phyloP scores from a whole-genome alignment of 1,284 basidiomycete species.

The Apiotrichum mycotoxinovorans region DNA sequence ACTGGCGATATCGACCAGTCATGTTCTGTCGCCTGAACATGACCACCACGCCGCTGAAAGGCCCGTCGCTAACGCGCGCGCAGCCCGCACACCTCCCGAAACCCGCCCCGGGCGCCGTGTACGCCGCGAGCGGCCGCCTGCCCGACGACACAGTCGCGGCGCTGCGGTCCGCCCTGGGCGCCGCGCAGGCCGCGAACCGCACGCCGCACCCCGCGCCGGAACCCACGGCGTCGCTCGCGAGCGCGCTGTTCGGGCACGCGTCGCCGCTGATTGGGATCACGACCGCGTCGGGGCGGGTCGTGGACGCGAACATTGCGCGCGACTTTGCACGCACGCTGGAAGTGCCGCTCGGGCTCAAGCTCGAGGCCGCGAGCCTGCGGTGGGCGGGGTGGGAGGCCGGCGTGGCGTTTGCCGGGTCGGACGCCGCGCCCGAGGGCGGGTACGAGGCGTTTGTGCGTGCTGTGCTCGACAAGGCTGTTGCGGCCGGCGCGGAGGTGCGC shows the following conservation, averaged over 20 bases:
- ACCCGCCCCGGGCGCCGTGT: slow-evolving; percentile 37
- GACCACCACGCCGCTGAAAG: no score
- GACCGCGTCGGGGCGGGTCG: slow-evolving; percentile 5
- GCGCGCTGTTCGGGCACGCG: slow-evolving; percentile 40
- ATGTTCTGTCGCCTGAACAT: no score
- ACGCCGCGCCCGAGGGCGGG: slow-evolving; percentile 54
- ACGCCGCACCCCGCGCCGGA: slow-evolving; percentile 36
- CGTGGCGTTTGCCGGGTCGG: slow-evolving; percentile 52
- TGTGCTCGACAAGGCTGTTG: slow-evolving; percentile 43
- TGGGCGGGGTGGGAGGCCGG: slow-evolving; percentile 51
- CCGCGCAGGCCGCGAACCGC: slow-evolving; percentile 35
- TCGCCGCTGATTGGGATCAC: slow-evolving; percentile 41
- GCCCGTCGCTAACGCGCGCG: not conserved
- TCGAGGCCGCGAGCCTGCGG: slow-evolving; percentile 48
- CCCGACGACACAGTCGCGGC: slow-evolving; percentile 18
- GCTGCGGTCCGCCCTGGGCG: slow-evolving; percentile 32
- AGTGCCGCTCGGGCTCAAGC: slow-evolving; percentile 52
- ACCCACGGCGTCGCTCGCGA: slow-evolving; percentile 35
- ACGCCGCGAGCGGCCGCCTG: slow-evolving; percentile 40
- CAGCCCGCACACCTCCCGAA: slow-evolving; percentile 41
- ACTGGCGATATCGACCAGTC: no score
- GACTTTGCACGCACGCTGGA: slow-evolving; percentile 52
- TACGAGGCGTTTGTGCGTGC: slow-evolving; percentile 51
- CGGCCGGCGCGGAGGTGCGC: slow-evolving; percentile 44
- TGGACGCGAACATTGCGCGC: slow-evolving; percentile 30